These are phyloP conservation scores for Dictyostelium purpureum DNA, from an alignment of 78 protist genomes.

Conservation along the genomic window DNA sequence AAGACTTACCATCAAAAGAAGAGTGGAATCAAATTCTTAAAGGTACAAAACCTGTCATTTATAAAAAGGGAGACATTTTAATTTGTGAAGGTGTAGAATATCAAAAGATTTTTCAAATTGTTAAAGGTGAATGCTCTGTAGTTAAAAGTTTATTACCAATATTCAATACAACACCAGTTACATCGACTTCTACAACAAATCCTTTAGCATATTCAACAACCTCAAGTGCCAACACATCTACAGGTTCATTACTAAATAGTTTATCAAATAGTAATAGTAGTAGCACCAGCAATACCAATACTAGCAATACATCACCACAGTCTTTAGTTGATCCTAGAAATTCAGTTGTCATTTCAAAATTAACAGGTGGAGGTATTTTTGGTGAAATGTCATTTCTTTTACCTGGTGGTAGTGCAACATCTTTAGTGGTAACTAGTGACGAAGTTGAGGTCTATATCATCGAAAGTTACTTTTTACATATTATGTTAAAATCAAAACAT, in stretches of 20 bases:
- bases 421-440: constrained; percentile 74
- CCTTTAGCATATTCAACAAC: not conserved
- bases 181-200: not conserved
- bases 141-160: constrained; percentile 40
- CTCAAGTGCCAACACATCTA: not conserved
- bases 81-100: constrained; percentile 65
- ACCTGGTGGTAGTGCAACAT: constrained; percentile 55
- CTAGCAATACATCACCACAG: not conserved
- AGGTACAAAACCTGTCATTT: constrained; percentile 66
- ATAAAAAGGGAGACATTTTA: constrained; percentile 56
- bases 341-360: not conserved
- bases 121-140: constrained; percentile 72
- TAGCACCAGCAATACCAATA: not conserved
- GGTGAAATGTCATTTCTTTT: constrained; percentile 79
- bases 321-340: not conserved
- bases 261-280: not conserved
- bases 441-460: constrained; percentile 63
- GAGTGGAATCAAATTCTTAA: constrained; percentile 72
- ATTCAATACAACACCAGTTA: not conserved
- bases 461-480: constrained; percentile 77
- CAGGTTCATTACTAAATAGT: not conserved
- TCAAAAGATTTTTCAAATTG: constrained; percentile 78
- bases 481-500: constrained; percentile 64
- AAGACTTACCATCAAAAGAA: constrained; percentile 66
- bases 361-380: constrained; percentile 54